Evolutionary conservation across 148 eudicot species (phyloP).

Genomic region (Simmondsia chinensis): DNA sequence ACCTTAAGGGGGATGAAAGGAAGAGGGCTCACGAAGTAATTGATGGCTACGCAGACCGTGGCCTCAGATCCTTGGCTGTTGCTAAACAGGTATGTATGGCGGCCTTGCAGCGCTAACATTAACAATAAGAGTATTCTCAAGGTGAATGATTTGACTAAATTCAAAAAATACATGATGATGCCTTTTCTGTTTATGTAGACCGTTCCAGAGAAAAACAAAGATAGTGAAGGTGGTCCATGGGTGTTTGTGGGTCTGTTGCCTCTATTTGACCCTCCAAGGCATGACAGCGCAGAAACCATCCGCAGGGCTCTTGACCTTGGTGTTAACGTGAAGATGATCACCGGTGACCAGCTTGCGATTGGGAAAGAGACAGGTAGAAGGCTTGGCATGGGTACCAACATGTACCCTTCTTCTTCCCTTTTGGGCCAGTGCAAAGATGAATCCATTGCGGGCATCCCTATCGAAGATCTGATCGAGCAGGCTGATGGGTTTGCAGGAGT

Average conservation of each 20-base stretch:
- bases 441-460: slow-evolving; percentile 45
- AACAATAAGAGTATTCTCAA: too few species aligned
- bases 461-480: slow-evolving; percentile 82
- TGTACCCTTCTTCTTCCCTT: slow-evolving; percentile 91
- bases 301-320: slow-evolving; percentile 86
- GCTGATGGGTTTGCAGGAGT: slow-evolving; percentile 99
- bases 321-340: slow-evolving; percentile 96
- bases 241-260: slow-evolving; percentile 89
- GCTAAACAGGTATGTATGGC: slow-evolving; percentile 77
- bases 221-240: slow-evolving; percentile 72
- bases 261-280: slow-evolving; percentile 92
- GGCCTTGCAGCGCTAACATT: too few species aligned
- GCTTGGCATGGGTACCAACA: slow-evolving; percentile 96
- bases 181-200: slow-evolving; percentile 20
- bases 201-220: slow-evolving; percentile 70
- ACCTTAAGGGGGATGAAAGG: slow-evolving; percentile 45
- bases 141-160: too few species aligned
- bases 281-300: slow-evolving; percentile 95
- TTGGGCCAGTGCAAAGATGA: slow-evolving; percentile 63
- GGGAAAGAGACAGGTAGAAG: slow-evolving; percentile 95
- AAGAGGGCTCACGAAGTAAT: slow-evolving; percentile 58
- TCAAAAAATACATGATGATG: background rate
- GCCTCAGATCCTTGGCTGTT: slow-evolving; percentile 84
- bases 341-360: slow-evolving; percentile 96
- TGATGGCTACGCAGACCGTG: slow-evolving; percentile 72